A percentile compares a stretch with the other conserved stretches of the same genome.
These are phyloP conservation scores for Fusarium nygamai DNA, from an alignment of 2,329 filamentous ascomycete genomes.

Conservation along the genomic window DNA sequence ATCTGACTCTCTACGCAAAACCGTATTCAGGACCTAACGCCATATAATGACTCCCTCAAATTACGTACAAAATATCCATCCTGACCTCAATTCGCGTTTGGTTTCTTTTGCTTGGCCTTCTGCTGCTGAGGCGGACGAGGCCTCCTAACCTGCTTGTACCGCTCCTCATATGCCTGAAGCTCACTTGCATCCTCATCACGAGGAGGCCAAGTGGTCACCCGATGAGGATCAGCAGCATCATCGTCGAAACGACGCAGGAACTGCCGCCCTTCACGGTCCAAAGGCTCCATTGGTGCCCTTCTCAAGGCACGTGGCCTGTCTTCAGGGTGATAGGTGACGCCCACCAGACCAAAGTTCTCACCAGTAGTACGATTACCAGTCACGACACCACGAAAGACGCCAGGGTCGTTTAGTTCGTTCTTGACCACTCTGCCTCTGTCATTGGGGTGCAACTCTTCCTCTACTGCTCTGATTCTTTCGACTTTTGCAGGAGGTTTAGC, in stretches of 20 bases:
- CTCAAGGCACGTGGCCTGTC: too few relatives aligned
- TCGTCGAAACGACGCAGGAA: background rate
- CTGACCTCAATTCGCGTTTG: background rate
- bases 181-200: conserved; percentile 9
- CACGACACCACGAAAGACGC: too few relatives aligned
- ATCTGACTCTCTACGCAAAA: background rate
- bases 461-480: too few relatives aligned
- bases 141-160: background rate
- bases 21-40: background rate
- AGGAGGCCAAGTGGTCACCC: conserved; percentile 14
- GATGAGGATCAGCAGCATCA: background rate
- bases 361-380: too few relatives aligned
- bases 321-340: too few relatives aligned
- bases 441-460: too few relatives aligned
- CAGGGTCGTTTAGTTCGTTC: too few relatives aligned
- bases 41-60: background rate
- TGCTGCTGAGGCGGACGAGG: background rate
- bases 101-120: background rate
- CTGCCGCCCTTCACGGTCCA: conserved; percentile 5
- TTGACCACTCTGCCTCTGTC: too few relatives aligned
- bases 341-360: too few relatives aligned
- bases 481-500: too few relatives aligned
- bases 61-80: background rate
- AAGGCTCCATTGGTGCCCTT: background rate
- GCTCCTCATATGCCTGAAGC: background rate